A percentile compares a stretch with the other conserved stretches of the same genome.
Conservation (phyloP, 225 moss, liverwort and hornwort species). For the Polytrichum formosum region DNA sequence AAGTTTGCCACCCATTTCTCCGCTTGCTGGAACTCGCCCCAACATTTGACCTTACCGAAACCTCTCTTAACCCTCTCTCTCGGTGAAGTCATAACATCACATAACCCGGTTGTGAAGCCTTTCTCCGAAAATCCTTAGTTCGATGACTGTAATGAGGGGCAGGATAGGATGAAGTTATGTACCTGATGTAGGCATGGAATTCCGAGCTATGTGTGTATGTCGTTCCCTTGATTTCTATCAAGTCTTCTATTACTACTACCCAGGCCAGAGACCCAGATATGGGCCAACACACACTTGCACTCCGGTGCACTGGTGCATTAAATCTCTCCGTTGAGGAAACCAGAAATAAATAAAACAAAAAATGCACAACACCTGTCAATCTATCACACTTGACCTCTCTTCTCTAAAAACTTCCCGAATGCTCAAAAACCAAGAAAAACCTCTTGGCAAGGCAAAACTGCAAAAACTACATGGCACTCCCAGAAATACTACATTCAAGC, state of each 20-base stretch:
- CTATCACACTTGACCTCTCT: not conserved
- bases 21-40: no score
- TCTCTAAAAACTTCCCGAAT: not conserved
- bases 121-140: not conserved
- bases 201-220: not conserved
- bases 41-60: no score
- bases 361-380: not conserved
- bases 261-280: not conserved
- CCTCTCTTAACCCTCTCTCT: no score
- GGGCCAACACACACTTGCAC: not conserved
- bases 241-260: not conserved
- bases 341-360: not conserved
- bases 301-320: slow-evolving; percentile 5
- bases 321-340: not conserved
- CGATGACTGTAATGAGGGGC: not conserved
- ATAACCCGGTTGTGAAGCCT: not conserved
- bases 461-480: not conserved
- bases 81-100: not conserved
- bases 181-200: slow-evolving; percentile 1
- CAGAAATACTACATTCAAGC: not conserved
- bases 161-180: not conserved
- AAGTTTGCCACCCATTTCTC: no score
- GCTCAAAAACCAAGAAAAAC: not conserved
- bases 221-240: not conserved
- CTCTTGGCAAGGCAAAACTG: not conserved